These are phyloP conservation scores for Citrullus mucosospermus DNA, from an alignment of 306 rosid species.

Conservation along the genomic window DNA sequence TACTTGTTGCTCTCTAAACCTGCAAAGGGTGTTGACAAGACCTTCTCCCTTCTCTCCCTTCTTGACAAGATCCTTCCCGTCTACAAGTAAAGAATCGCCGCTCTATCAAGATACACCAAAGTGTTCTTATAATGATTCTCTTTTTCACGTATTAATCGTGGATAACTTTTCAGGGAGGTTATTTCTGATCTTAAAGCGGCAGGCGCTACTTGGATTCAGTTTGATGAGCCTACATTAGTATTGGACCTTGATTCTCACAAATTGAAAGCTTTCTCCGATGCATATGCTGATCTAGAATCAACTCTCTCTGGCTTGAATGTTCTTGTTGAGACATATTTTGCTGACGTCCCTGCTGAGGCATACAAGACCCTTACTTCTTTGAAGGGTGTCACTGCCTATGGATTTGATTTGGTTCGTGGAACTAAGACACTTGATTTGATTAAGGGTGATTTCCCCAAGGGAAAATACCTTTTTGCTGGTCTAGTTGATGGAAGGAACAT, in stretches of 20 bases:
- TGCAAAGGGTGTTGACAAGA: conserved; percentile 57
- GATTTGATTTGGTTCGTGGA: conserved; percentile 82
- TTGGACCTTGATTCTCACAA: conserved; percentile 57
- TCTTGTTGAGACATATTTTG: conserved; percentile 63
- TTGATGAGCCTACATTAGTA: conserved; percentile 78
- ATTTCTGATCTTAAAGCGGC: conserved; percentile 65
- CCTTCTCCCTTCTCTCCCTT: conserved; percentile 50
- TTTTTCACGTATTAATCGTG: not conserved
- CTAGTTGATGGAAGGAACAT: conserved; percentile 85
- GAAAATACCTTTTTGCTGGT: conserved; percentile 72
- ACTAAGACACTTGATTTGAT: conserved; percentile 61
- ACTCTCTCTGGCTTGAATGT: conserved; percentile 56
- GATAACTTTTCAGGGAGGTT: conserved; percentile 44
- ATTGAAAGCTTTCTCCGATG: conserved; percentile 48
- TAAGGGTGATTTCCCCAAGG: conserved; percentile 59
- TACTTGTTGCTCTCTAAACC: conserved; percentile 76
- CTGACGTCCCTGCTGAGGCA: conserved; percentile 61
- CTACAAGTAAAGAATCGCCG: conserved; percentile 36
- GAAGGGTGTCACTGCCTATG: conserved; percentile 63
- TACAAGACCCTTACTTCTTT: conserved; percentile 58
- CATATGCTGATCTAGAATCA: conserved; percentile 55
- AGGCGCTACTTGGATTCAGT: conserved; percentile 77
- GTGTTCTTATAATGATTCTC: not conserved
- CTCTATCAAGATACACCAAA: not conserved
- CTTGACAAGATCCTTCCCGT: conserved; percentile 53